Evolutionary conservation across 1,139 yeast species (phyloP).

Genomic region (Insectozyma bohioensis): DNA sequence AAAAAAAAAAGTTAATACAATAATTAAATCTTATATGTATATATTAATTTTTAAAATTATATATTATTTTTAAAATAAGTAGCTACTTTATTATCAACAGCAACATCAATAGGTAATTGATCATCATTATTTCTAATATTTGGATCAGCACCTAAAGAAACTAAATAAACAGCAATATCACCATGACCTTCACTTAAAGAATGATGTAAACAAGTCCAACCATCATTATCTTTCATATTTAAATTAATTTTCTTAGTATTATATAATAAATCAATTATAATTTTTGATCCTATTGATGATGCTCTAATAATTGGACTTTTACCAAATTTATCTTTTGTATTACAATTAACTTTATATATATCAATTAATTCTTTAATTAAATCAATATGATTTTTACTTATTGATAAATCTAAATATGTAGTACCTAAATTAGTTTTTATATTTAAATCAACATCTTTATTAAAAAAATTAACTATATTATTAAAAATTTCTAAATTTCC

Average conservation of each 20-base stretch:
- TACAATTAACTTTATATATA: slow-evolving; percentile 55
- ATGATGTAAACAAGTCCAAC: slow-evolving; percentile 89
- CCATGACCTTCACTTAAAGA: slow-evolving; percentile 92
- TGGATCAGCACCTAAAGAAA: slow-evolving; percentile 68
- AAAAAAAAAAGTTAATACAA: not conserved
- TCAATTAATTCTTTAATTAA: slow-evolving; percentile 53
- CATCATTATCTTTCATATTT: slow-evolving; percentile 65
- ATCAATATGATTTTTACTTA: slow-evolving; percentile 60
- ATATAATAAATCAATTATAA: slow-evolving; percentile 50
- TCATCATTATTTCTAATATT: slow-evolving; percentile 50
- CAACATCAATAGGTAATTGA: slow-evolving; percentile 57
- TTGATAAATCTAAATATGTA: slow-evolving; percentile 76
- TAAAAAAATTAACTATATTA: slow-evolving; percentile 25
- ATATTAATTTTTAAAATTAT: not conserved
- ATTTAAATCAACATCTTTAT: slow-evolving; percentile 38
- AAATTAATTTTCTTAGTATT: slow-evolving; percentile 60
- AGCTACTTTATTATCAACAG: slow-evolving; percentile 57
- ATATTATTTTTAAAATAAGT: slow-evolving; percentile 11
- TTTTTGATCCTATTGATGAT: slow-evolving; percentile 69
- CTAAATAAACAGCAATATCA: slow-evolving; percentile 65
- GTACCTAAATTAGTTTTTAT: slow-evolving; percentile 64
- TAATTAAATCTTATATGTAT: not conserved
- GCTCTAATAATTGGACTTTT: slow-evolving; percentile 81
- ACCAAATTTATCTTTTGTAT: slow-evolving; percentile 65
- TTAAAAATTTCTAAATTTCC: slow-evolving; percentile 61